Evolutionary conservation across 1,139 yeast species (phyloP).

Genomic region (Ogataea hybrid): DNA sequence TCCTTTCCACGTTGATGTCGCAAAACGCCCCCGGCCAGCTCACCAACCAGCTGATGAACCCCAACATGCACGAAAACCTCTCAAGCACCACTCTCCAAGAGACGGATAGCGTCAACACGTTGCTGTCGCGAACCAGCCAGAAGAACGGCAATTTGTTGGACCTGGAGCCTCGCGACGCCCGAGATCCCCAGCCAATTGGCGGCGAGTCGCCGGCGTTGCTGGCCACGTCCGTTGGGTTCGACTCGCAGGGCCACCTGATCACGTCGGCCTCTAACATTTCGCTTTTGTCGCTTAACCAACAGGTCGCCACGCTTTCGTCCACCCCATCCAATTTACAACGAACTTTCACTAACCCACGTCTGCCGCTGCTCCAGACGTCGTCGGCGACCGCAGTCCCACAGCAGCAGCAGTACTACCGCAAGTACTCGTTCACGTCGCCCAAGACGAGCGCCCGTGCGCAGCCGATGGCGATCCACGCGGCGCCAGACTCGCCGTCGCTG

Average conservation of each 20-base stretch:
- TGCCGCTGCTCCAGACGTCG: conserved; percentile 14
- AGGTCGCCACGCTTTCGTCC: conserved; percentile 1
- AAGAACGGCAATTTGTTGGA: conserved; percentile 1
- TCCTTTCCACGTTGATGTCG: background rate
- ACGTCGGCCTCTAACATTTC: conserved; percentile 58
- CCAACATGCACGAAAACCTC: conserved; percentile 1
- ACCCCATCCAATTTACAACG: conserved; percentile 19
- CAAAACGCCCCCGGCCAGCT: background rate
- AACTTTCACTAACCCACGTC: conserved; percentile 18
- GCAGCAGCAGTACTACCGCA: conserved; percentile 32
- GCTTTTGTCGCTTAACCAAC: conserved; percentile 37
- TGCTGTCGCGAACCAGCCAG: conserved; percentile 9
- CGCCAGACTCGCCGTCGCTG: no score
- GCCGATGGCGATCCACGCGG: no score
- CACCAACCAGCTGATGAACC: conserved; percentile 2
- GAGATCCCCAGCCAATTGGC: conserved; percentile 3
- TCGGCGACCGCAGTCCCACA: conserved; percentile 14
- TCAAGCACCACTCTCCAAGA: conserved; percentile 4
- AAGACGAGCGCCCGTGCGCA: no score
- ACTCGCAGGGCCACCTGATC: conserved; percentile 46
- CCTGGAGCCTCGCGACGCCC: conserved; percentile 2
- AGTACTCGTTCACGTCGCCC: no score
- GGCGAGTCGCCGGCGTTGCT: conserved; percentile 54
- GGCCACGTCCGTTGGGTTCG: conserved; percentile 55
- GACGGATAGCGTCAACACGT: conserved; percentile 13